phyloP scores from a whole-genome alignment of 805 yeast genomes.

The Candida easanensis region DNA sequence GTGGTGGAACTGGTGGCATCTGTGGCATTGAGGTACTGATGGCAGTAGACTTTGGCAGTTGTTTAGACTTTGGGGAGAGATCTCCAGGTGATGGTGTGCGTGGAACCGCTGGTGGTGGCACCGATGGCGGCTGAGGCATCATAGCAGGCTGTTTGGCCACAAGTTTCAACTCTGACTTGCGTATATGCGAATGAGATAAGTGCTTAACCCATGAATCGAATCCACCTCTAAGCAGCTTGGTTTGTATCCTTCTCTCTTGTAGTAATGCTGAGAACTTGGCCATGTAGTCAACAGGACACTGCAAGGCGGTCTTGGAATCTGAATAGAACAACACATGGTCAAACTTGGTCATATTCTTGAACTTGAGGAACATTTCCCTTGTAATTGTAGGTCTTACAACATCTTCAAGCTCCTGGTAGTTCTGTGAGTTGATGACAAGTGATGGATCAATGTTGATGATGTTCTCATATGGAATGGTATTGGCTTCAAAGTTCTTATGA shows the following conservation, averaged over 20 bases:
- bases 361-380: conserved; percentile 16
- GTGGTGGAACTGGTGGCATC: conserved; percentile 14
- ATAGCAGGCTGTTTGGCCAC: conserved; percentile 26
- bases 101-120: conserved; percentile 24
- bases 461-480: conserved; percentile 37
- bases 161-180: conserved; percentile 20
- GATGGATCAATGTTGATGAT: conserved; percentile 41
- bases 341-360: conserved; percentile 31
- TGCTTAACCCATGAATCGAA: conserved; percentile 41
- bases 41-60: background rate
- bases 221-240: conserved; percentile 41
- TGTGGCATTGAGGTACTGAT: background rate
- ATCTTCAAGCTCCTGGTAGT: conserved; percentile 28
- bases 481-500: conserved; percentile 29
- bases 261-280: conserved; percentile 28
- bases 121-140: conserved; percentile 30
- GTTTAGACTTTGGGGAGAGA: background rate
- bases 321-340: conserved; percentile 38
- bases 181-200: conserved; percentile 29
- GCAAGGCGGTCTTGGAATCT: conserved; percentile 34
- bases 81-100: background rate
- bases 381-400: conserved; percentile 5
- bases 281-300: conserved; percentile 31
- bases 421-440: conserved; percentile 32
- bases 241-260: conserved; percentile 9